Conservation (phyloP, 2,329 filamentous ascomycete genomes). For the Fusarium anguioides region DNA sequence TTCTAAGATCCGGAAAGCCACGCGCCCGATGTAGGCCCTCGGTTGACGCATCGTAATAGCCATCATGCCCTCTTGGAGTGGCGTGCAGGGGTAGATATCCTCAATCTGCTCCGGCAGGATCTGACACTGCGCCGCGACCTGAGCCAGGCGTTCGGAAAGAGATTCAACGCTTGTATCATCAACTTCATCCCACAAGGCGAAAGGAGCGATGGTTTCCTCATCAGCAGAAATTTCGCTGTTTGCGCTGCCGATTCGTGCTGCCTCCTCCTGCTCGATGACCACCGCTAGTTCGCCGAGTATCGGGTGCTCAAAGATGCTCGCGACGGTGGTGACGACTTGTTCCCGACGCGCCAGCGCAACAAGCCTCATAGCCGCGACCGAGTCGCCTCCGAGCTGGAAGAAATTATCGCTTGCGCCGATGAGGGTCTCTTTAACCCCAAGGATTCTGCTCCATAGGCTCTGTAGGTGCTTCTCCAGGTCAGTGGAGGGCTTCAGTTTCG, state of each 20-base stretch:
- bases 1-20: conserved; percentile 2
- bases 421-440: conserved; percentile 1
- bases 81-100: conserved; percentile 9
- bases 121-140: conserved; percentile 8
- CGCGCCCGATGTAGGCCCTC: conserved; percentile 3
- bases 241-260: conserved; percentile 2
- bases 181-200: conserved; percentile 9
- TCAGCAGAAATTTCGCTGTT: conserved; percentile 6
- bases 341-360: conserved; percentile 10
- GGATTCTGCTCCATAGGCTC: conserved; percentile 3
- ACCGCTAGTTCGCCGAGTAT: conserved; percentile 7
- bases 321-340: conserved; percentile 7
- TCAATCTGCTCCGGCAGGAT: conserved; percentile 13
- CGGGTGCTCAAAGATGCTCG: conserved; percentile 5
- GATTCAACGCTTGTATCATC: conserved; percentile 7
- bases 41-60: conserved; percentile 1
- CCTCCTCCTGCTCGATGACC: conserved; percentile 5
- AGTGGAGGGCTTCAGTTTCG: conserved; percentile 4
- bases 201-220: conserved; percentile 7
- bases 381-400: conserved; percentile 11
- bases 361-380: conserved; percentile 6
- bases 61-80: conserved; percentile 9
- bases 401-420: conserved; percentile 8
- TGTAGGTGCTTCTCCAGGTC: conserved; percentile 1
- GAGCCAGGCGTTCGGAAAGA: conserved; percentile 6